Evolutionary conservation across 225 moss, liverwort and hornwort species (phyloP).

Genomic region (Polytrichum formosum): DNA sequence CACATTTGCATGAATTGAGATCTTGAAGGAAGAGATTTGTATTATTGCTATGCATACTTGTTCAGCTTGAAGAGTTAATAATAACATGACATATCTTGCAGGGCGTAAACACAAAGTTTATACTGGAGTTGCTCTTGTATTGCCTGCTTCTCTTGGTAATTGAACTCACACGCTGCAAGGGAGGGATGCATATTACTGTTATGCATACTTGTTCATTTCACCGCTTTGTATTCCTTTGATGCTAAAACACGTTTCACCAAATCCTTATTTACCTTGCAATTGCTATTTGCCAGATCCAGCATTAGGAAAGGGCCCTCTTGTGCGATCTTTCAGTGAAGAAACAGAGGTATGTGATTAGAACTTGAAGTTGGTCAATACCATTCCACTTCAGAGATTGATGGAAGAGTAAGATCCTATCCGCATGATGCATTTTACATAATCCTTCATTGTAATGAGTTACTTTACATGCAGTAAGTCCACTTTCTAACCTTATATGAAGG

Average conservation of each 20-base stretch:
- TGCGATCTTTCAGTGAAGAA: constrained; percentile 78
- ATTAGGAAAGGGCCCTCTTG: constrained; percentile 52
- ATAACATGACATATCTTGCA: constrained; percentile 24
- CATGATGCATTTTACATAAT: too few species aligned
- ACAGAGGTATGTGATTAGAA: constrained; percentile 54
- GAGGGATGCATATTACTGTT: too few species aligned
- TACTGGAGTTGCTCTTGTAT: constrained; percentile 85
- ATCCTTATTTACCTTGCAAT: background rate
- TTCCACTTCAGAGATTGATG: too few species aligned
- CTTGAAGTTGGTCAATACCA: too few species aligned
- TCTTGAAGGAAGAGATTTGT: too few species aligned
- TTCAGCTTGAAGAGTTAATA: too few species aligned
- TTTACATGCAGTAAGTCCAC: background rate
- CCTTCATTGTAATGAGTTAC: too few species aligned
- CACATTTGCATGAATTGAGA: too few species aligned
- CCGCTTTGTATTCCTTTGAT: too few species aligned
- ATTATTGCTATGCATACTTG: too few species aligned
- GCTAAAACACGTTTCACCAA: background rate
- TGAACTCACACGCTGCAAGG: too few species aligned
- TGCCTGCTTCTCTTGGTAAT: constrained; percentile 72
- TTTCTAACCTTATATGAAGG: background rate
- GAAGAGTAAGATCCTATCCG: background rate
- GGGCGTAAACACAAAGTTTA: constrained; percentile 89
- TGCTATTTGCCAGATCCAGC: constrained; percentile 36
- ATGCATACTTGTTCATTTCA: too few species aligned